Percentiles rank a stretch among this genome's conserved stretches.
These are phyloP conservation scores for Umbilicus rupestris DNA, from an alignment of 164 flowering plant species.

Conservation along the genomic window DNA sequence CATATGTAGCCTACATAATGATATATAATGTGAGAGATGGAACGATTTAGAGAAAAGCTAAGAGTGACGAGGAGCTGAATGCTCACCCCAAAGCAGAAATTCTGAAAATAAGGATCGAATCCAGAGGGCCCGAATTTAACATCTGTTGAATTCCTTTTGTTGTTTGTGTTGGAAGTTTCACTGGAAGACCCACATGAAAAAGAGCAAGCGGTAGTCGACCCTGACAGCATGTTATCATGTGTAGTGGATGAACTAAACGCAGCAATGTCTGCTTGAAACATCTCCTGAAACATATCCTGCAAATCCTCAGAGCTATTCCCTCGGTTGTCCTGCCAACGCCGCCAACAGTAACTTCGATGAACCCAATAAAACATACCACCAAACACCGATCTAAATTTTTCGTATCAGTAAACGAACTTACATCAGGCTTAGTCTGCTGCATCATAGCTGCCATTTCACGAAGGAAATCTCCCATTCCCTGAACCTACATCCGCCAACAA, in stretches of 20 bases:
- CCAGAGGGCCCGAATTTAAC: conserved; percentile 14
- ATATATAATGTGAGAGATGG: too few species aligned
- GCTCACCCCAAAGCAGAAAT: conserved; percentile 57
- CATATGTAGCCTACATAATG: too few species aligned
- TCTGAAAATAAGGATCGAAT: conserved; percentile 23
- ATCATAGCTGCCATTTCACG: conserved; percentile 84
- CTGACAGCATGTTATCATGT: neutral
- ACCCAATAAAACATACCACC: neutral
- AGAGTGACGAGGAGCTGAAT: neutral
- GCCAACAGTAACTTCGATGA: neutral
- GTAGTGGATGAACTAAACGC: conserved; percentile 13
- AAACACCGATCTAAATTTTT: too few species aligned
- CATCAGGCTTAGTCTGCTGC: conserved; percentile 48
- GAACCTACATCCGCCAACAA: conserved; percentile 14
- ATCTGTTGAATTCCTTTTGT: conserved; percentile 34
- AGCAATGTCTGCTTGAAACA: conserved; percentile 44
- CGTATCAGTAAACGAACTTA: conserved; percentile 21
- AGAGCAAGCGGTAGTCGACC: conserved; percentile 4
- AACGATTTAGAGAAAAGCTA: neutral
- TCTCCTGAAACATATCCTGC: conserved; percentile 57
- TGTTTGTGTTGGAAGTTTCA: conserved; percentile 16
- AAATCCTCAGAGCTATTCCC: conserved; percentile 62
- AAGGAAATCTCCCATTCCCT: conserved; percentile 91
- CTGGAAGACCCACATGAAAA: conserved; percentile 18
- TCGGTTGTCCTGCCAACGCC: conserved; percentile 42